Conservation (phyloP, 2,329 filamentous ascomycete genomes). For the Rutstroemia sp. region DNA sequence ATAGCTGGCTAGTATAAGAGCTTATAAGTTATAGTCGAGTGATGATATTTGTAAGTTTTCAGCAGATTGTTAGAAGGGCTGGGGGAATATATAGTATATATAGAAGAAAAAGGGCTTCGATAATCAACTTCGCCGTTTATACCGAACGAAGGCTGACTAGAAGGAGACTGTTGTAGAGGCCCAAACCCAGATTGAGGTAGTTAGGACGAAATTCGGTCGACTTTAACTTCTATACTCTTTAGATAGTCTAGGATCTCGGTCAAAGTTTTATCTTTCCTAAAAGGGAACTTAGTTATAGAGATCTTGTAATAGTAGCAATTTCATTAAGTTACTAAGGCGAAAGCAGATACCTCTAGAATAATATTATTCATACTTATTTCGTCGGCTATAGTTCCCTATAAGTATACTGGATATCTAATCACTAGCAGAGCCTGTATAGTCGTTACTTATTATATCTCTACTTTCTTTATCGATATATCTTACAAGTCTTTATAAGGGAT, state of each 20-base stretch:
- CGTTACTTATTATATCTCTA: conserved; percentile 57
- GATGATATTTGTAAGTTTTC: conserved; percentile 19
- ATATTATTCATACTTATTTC: conserved; percentile 41
- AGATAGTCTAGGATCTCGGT: conserved; percentile 52
- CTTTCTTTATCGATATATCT: conserved; percentile 52
- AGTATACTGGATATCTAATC: conserved; percentile 49
- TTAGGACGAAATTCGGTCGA: conserved; percentile 35
- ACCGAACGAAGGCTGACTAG: conserved; percentile 20
- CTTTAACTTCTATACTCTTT: conserved; percentile 46
- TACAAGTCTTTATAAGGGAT: conserved; percentile 41
- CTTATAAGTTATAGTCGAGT: conserved; percentile 38
- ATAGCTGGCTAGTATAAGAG: conserved; percentile 44
- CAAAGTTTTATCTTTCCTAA: conserved; percentile 55
- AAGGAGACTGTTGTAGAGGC: conserved; percentile 21
- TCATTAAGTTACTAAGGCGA: too few relatives aligned
- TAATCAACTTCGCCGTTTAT: conserved; percentile 11
- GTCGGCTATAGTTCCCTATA: conserved; percentile 55
- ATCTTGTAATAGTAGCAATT: neutral
- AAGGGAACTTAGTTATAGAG: conserved; percentile 9
- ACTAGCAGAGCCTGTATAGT: conserved; percentile 51
- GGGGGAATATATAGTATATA: conserved; percentile 2
- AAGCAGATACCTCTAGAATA: too few relatives aligned
- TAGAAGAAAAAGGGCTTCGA: conserved; percentile 19
- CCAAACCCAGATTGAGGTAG: conserved; percentile 12
- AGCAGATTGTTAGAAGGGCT: conserved; percentile 11